Base-by-base conservation (phyloP, 345 rosid genomes). In the Zanthoxylum bungeanum region DNA sequence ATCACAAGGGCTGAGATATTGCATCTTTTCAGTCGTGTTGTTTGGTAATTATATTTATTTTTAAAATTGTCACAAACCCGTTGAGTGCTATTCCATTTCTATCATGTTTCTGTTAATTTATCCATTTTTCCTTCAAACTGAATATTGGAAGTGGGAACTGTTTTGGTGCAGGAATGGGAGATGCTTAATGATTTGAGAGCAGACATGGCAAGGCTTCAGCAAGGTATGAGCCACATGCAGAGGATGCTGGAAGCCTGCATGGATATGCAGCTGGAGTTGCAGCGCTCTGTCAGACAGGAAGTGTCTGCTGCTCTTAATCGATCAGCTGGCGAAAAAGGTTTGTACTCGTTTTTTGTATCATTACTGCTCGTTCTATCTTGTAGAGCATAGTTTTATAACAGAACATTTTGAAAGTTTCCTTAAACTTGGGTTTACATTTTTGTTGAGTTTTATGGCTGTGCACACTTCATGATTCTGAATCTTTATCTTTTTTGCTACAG, bases 181-280 rank as follows among this genome's bases (percentile, higher is more conserved):
- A 88, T 89, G 86, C 73, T 93, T 69, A 91, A 87, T 77, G 99
- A 96, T 77, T 75, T 96, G 77, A 89, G 95, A 80, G 86, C 97
- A 67, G 99, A 96, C 65, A 89, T 96, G 89, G 83, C 90, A 40
- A 88, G 96, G 78, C 89, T 96, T 69, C 99, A 96, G 76, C 99
- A 96, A 79, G 97, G 96, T 25, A 93, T 93, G 99, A 91, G 87
- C 74, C 94, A 93, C 82, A 93, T 96, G 99, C 99, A 96, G 85
- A 89, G 97, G 78, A 93, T 89, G 96, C 75, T 96, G 59, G 99
- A 96, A 73, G 93, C 98, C 73, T 91, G 98, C 85, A 93, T 96
- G 98, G 97, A 96, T 79, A 96, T 96, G 99, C 99, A 96, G 59
- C 85, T 96, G 47, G 99, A 93, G 89, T 76, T 96, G 75, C 99